Percentiles rank a stretch among this genome's conserved stretches.
Conservation (phyloP, 306 rosid species). For the Alnus rubra region DNA sequence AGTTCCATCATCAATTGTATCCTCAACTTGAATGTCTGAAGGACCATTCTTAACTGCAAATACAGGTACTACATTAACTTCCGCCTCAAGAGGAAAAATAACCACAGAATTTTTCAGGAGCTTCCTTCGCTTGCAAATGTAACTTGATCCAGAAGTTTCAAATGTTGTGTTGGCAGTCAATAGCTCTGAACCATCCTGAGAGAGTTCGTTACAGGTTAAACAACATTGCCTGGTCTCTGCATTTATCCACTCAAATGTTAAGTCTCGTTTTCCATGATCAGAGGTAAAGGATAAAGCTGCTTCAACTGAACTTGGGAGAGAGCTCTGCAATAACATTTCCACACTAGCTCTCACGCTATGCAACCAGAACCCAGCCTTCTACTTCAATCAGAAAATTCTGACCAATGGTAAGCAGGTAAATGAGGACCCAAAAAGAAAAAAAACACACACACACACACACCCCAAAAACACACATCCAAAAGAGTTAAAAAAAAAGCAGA, state of each 20-base stretch:
- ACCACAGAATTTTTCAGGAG: neutral
- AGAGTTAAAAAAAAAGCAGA: neutral
- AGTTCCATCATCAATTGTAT: neutral
- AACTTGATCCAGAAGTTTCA: neutral
- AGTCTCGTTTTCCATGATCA: neutral
- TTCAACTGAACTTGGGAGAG: neutral
- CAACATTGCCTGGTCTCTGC: neutral
- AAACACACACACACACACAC: neutral
- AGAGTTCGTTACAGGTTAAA: neutral
- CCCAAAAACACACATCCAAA: neutral
- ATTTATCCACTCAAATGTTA: neutral
- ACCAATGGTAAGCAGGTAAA: neutral
- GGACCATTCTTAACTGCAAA: neutral
- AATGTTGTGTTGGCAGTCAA: neutral
- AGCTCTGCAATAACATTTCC: constrained; percentile 3
- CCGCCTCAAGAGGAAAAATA: neutral
- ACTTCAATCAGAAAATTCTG: neutral
- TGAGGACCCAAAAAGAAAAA: neutral
- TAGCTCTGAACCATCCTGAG: neutral
- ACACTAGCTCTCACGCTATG: neutral
- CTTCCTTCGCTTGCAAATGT: neutral
- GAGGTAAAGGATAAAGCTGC: neutral
- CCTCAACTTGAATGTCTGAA: neutral
- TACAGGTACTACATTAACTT: neutral
- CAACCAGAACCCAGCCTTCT: neutral